These are phyloP conservation scores for Penicillium roqueforti DNA, from an alignment of 495 filamentous ascomycete species.

Conservation along the genomic window DNA sequence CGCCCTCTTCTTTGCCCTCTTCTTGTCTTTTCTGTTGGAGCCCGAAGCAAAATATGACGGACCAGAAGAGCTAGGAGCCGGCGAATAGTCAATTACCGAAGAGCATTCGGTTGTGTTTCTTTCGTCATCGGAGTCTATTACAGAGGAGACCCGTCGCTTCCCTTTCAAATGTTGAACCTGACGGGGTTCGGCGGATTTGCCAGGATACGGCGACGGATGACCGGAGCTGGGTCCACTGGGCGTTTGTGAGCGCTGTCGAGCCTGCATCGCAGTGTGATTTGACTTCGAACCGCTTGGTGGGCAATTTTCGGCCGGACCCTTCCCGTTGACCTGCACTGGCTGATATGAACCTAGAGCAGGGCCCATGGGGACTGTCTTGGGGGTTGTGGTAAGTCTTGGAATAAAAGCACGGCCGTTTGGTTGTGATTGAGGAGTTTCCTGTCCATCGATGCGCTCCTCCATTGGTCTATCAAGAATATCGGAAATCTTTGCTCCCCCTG, in stretches of 20 bases:
- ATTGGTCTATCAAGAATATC: background rate
- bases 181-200: background rate
- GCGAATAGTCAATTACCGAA: background rate
- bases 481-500: background rate
- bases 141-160: background rate
- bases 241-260: background rate
- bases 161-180: constrained; percentile 2
- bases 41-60: background rate
- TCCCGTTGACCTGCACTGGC: background rate
- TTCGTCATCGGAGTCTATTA: background rate
- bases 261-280: background rate
- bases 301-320: background rate
- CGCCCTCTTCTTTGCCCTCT: background rate
- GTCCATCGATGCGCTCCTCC: background rate
- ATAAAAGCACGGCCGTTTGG: background rate
- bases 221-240: background rate
- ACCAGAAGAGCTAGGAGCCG: background rate
- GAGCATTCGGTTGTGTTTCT: background rate
- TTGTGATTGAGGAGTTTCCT: background rate
- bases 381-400: background rate
- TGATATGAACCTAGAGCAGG: background rate
- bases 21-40: background rate
- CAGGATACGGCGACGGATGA: background rate
- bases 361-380: background rate
- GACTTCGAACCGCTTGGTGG: background rate